Conservation (phyloP, 225 moss, liverwort and hornwort genomes). For the Straminergon stramineum region DNA sequence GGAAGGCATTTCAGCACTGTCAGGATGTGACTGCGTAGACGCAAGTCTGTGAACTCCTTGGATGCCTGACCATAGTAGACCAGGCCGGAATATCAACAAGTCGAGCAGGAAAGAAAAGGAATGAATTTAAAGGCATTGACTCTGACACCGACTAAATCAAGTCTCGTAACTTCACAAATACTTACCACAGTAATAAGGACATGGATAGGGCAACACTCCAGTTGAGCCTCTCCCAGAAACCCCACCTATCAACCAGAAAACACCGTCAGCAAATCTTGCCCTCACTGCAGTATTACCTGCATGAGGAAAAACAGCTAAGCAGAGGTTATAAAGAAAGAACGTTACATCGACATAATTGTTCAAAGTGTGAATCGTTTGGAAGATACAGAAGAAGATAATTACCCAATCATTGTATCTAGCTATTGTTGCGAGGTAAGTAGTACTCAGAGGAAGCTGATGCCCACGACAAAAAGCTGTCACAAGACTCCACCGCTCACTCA, state of each 20-base stretch:
- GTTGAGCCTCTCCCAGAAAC: conserved; percentile 87
- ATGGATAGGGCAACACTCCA: conserved; percentile 81
- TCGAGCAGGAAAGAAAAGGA: background rate
- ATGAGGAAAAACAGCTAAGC: background rate
- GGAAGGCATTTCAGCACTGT: conserved; percentile 80
- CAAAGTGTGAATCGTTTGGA: background rate
- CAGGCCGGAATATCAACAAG: conserved; percentile 2
- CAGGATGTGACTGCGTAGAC: conserved; percentile 80
- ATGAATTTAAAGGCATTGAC: background rate
- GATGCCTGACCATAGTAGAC: conserved; percentile 39
- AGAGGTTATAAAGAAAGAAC: background rate
- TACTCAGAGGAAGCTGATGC: conserved; percentile 82
- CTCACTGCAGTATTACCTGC: background rate
- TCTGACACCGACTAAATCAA: background rate
- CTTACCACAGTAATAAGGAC: conserved; percentile 56
- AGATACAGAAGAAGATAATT: background rate
- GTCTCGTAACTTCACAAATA: background rate
- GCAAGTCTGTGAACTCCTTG: conserved; percentile 77
- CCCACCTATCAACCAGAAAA: conserved; percentile 51
- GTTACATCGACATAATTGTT: background rate
- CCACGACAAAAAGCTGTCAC: conserved; percentile 92
- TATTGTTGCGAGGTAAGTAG: conserved; percentile 63
- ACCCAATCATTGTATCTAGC: conserved; percentile 97
- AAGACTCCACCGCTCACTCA: conserved; percentile 92
- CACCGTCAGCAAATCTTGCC: background rate